phyloP scores from a whole-genome alignment of 768 basidiomycete species.

The Boletus barrowsii region DNA sequence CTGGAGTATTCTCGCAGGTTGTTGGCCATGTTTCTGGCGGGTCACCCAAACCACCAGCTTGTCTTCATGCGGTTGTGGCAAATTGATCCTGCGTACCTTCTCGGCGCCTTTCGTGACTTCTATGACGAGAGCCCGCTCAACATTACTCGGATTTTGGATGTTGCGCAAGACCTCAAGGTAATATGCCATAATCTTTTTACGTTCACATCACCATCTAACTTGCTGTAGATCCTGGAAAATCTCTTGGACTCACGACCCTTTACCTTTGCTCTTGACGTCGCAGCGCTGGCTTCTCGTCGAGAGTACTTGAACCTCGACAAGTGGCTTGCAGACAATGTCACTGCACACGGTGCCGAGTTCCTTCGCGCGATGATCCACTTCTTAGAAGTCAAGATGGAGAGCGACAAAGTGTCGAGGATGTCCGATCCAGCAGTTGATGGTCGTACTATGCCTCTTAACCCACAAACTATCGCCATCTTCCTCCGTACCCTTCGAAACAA shows the following conservation, averaged over 20 bases:
- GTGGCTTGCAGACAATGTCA: slow-evolving; percentile 89
- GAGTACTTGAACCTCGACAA: slow-evolving; percentile 96
- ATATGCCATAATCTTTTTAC: slow-evolving; percentile 18
- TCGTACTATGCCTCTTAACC: slow-evolving; percentile 83
- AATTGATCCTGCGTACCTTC: slow-evolving; percentile 80
- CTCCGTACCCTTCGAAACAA: slow-evolving; percentile 83
- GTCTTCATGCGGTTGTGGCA: slow-evolving; percentile 98
- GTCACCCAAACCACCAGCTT: slow-evolving; percentile 92
- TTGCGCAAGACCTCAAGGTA: slow-evolving; percentile 93
- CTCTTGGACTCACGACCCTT: slow-evolving; percentile 87
- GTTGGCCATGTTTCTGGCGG: slow-evolving; percentile 84
- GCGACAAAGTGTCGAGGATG: slow-evolving; percentile 72
- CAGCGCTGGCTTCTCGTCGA: slow-evolving; percentile 86
- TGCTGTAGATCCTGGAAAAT: slow-evolving; percentile 78
- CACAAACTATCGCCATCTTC: slow-evolving; percentile 88
- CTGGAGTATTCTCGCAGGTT: slow-evolving; percentile 84
- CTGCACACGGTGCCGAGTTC: slow-evolving; percentile 80
- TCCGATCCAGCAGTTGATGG: slow-evolving; percentile 76
- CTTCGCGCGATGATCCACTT: slow-evolving; percentile 85
- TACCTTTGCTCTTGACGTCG: slow-evolving; percentile 89
- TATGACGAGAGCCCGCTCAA: slow-evolving; percentile 91
- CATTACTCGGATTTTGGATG: slow-evolving; percentile 91
- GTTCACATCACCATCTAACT: slow-evolving; percentile 2
- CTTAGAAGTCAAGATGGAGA: slow-evolving; percentile 89
- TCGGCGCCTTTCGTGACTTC: slow-evolving; percentile 85